Percentiles rank a stretch among this genome's conserved stretches.
phyloP scores from a whole-genome alignment of 2,329 filamentous ascomycete species.

The Botryosphaeria dothidea region DNA sequence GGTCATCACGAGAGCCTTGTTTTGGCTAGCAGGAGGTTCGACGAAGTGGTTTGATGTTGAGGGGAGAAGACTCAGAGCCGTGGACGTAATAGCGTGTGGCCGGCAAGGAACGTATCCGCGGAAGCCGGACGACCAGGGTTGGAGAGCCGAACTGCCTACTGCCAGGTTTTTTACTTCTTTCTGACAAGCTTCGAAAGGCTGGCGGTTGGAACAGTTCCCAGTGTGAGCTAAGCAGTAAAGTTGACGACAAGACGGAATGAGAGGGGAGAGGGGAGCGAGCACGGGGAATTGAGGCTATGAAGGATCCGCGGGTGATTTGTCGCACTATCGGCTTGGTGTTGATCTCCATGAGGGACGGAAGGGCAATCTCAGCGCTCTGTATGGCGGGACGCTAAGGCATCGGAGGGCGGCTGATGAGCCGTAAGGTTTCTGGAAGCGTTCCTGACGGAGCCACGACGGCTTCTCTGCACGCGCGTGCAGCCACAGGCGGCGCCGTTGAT shows the following conservation, averaged over 20 bases:
- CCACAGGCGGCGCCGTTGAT: neutral
- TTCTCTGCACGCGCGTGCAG: neutral
- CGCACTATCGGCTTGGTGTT: conserved; percentile 14
- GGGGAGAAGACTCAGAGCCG: neutral
- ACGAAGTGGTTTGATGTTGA: neutral
- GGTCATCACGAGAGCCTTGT: neutral
- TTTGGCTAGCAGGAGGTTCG: neutral
- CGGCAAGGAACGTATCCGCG: neutral
- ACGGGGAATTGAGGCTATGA: conserved; percentile 2
- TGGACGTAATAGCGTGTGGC: neutral
- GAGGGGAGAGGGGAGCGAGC: neutral
- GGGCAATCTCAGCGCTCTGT: neutral
- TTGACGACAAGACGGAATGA: neutral
- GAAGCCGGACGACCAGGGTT: neutral
- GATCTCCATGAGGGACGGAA: neutral
- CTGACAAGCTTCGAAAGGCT: neutral
- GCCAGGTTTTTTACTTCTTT: neutral
- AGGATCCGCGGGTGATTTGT: conserved; percentile 1
- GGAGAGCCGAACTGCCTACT: neutral
- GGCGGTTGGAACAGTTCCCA: neutral
- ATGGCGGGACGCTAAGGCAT: neutral
- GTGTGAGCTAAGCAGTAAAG: conserved; percentile 9
- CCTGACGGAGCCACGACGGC: conserved; percentile 7
- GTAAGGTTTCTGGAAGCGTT: conserved; percentile 14
- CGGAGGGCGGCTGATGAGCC: neutral